Evolutionary conservation across 352 stramenopile genomes (phyloP).

Genomic region (Pythium apleroticum): DNA sequence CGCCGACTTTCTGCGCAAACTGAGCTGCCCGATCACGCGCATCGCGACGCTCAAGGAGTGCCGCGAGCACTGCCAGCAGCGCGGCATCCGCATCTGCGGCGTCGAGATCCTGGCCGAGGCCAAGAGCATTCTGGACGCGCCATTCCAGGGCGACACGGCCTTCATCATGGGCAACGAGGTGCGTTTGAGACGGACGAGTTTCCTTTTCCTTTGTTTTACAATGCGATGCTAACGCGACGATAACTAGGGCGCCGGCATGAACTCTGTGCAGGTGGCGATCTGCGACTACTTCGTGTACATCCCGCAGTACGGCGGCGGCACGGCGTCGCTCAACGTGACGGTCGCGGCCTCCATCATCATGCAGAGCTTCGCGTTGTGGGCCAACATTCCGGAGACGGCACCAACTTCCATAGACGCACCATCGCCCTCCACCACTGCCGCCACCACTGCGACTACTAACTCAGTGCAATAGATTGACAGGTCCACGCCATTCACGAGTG

Average conservation of each 20-base stretch:
- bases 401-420: background rate
- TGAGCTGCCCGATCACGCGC: slow-evolving; percentile 57
- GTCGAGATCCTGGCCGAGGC: slow-evolving; percentile 93
- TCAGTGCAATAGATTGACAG: slow-evolving; percentile 1
- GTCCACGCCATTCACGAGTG: background rate
- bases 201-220: background rate
- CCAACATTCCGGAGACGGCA: slow-evolving; percentile 33
- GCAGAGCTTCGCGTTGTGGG: slow-evolving; percentile 89
- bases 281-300: slow-evolving; percentile 95
- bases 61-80: slow-evolving; percentile 54
- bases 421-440: background rate
- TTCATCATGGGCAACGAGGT: slow-evolving; percentile 97
- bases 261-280: slow-evolving; percentile 86
- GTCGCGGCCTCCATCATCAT: slow-evolving; percentile 94
- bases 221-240: background rate
- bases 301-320: slow-evolving; percentile 93
- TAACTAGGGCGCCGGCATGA: slow-evolving; percentile 87
- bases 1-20: slow-evolving; percentile 38
- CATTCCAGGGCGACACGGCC: slow-evolving; percentile 82
- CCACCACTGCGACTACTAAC: background rate
- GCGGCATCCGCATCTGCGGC: slow-evolving; percentile 84
- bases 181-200: background rate
- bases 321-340: slow-evolving; percentile 95
- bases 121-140: slow-evolving; percentile 62
- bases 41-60: slow-evolving; percentile 85